Conservation (phyloP, 2,329 filamentous ascomycete species). For the Alternaria sp. region DNA sequence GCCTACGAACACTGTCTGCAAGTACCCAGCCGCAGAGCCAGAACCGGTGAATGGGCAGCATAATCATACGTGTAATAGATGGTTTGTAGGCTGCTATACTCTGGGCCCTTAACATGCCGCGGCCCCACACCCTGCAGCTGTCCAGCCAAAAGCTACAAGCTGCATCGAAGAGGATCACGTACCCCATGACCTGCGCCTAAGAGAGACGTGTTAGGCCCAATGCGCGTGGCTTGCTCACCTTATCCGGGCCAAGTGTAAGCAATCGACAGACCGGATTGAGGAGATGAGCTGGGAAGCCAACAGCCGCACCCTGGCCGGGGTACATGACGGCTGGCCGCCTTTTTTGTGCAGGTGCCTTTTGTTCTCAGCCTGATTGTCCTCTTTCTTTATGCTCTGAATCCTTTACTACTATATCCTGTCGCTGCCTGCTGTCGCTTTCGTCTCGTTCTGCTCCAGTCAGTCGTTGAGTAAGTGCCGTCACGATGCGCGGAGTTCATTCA, state of each 20-base stretch:
- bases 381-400: not conserved
- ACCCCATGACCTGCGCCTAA: not conserved
- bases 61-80: not conserved
- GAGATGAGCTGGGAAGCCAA: not conserved
- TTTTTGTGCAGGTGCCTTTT: not conserved
- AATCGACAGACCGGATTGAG: not conserved
- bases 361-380: not conserved
- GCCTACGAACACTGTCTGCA: not conserved
- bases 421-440: not conserved
- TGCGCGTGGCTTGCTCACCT: not conserved
- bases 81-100: not conserved
- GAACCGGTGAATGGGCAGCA: not conserved
- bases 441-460: not conserved
- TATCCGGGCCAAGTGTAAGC: not conserved
- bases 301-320: not conserved
- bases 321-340: not conserved
- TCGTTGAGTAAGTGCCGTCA: not conserved
- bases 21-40: not conserved
- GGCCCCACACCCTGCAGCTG: not conserved
- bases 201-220: not conserved
- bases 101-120: not conserved
- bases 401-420: not conserved
- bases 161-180: not conserved
- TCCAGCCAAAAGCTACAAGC: not conserved
- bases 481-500: not conserved